Conservation (phyloP, 2,329 filamentous ascomycete species). For the Pseudocercospora macadamiae region DNA sequence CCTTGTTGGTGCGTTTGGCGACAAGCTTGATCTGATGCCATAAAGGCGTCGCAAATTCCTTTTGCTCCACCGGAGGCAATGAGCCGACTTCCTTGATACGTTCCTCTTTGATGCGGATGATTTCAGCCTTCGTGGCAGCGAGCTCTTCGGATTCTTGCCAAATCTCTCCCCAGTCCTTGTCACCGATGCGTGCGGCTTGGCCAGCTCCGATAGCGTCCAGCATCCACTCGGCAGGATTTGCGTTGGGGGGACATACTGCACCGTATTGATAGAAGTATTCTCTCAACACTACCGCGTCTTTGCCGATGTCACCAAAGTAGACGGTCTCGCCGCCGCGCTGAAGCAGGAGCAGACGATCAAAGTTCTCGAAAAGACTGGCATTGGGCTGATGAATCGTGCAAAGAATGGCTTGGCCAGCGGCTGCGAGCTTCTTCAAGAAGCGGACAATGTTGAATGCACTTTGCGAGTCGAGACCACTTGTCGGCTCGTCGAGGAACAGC, state of each 20-base stretch:
- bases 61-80: constrained; percentile 56
- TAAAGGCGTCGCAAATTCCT: constrained; percentile 81
- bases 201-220: constrained; percentile 81
- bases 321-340: constrained; percentile 78
- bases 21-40: constrained; percentile 79
- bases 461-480: constrained; percentile 72
- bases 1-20: constrained; percentile 70
- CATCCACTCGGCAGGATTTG: constrained; percentile 84
- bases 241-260: constrained; percentile 61
- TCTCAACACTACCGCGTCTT: constrained; percentile 71
- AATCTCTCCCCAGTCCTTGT: constrained; percentile 77
- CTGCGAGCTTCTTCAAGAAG: constrained; percentile 74
- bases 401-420: constrained; percentile 83
- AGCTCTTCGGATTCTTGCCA: constrained; percentile 76
- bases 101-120: constrained; percentile 66
- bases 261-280: constrained; percentile 50
- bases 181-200: constrained; percentile 70
- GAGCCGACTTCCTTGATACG: constrained; percentile 55
- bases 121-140: constrained; percentile 66
- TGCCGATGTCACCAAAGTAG: constrained; percentile 83
- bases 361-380: constrained; percentile 82
- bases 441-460: constrained; percentile 76
- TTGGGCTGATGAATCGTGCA: constrained; percentile 93
- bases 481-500: constrained; percentile 79
- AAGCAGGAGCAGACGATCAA: constrained; percentile 78